Evolutionary conservation across 2,329 filamentous ascomycete genomes (phyloP).

Genomic region (Neophaeococcomyces aloes): DNA sequence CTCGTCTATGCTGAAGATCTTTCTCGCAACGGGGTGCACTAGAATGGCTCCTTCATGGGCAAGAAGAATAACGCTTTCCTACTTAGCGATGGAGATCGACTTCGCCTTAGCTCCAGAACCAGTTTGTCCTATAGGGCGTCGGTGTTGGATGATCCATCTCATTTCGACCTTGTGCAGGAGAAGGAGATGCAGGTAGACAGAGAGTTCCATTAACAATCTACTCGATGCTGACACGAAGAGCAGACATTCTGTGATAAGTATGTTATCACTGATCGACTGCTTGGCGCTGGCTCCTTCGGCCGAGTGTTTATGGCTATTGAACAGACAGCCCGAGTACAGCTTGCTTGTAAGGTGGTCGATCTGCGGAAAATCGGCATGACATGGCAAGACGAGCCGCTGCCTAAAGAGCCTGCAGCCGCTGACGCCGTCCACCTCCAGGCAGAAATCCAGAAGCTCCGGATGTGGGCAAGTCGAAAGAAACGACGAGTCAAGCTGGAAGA

Average conservation of each 20-base stretch:
- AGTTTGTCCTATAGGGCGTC: neutral
- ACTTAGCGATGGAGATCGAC: constrained; percentile 30
- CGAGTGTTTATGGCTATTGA: constrained; percentile 35
- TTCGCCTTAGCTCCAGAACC: constrained; percentile 23
- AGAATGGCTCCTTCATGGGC: constrained; percentile 30
- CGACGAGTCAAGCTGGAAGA: constrained; percentile 21
- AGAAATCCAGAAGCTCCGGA: constrained; percentile 15
- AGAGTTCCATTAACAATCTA: neutral
- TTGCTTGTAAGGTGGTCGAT: constrained; percentile 39
- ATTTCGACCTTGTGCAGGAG: constrained; percentile 24
- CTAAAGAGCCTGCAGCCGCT: constrained; percentile 13
- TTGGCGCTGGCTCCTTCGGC: constrained; percentile 35
- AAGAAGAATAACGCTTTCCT: constrained; percentile 27
- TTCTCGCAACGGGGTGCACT: constrained; percentile 32
- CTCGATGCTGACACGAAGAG: constrained; percentile 7
- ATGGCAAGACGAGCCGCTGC: neutral
- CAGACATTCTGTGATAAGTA: constrained; percentile 29
- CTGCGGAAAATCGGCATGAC: constrained; percentile 23
- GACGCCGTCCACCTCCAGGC: constrained; percentile 13
- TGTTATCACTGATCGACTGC: constrained; percentile 28
- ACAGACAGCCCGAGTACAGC: constrained; percentile 23
- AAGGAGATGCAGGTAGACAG: constrained; percentile 28
- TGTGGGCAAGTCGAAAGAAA: constrained; percentile 16
- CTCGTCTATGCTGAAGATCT: constrained; percentile 36
- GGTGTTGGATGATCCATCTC: neutral